Conservation (phyloP, 1,284 basidiomycete species). For the Golubevia sp. region DNA sequence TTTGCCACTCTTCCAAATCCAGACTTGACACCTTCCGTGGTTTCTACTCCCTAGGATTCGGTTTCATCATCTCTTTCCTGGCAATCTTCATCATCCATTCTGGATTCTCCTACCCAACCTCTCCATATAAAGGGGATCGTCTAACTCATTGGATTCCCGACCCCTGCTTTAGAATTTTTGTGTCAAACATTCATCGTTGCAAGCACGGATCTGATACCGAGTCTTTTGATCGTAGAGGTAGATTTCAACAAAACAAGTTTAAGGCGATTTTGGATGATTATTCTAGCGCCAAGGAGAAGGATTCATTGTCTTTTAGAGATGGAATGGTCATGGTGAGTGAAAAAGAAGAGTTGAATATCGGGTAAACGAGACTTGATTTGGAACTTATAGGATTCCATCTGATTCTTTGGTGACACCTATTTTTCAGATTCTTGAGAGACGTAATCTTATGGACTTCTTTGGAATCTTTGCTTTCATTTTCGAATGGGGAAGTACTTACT, state of each 20-base stretch:
- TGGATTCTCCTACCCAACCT: conserved; percentile 35
- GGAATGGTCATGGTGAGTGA: too few species aligned
- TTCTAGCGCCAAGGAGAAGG: conserved; percentile 25
- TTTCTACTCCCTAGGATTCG: conserved; percentile 65
- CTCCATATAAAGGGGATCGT: conserved; percentile 17
- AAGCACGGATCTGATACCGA: conserved; percentile 67
- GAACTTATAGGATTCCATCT: too few species aligned
- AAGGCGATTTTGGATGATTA: conserved; percentile 29
- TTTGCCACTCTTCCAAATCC: too few species aligned
- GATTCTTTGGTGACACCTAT: too few species aligned
- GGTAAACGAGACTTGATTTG: too few species aligned
- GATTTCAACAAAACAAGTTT: conserved; percentile 24
- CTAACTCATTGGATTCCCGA: conserved; percentile 51
- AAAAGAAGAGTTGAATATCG: too few species aligned
- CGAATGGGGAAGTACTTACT: conserved; percentile 35
- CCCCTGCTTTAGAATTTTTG: conserved; percentile 64
- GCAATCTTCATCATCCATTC: conserved; percentile 63
- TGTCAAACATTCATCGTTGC: conserved; percentile 63
- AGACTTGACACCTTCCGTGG: conserved; percentile 66
- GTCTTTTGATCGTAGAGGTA: conserved; percentile 61
- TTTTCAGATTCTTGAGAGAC: conserved; percentile 24
- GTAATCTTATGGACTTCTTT: conserved; percentile 34
- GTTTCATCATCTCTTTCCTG: conserved; percentile 62
- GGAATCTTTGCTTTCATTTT: conserved; percentile 36
- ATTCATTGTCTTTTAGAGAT: conserved; percentile 30